phyloP scores from a whole-genome alignment of 1,139 yeast genomes.

The Zygoascus sp. region DNA sequence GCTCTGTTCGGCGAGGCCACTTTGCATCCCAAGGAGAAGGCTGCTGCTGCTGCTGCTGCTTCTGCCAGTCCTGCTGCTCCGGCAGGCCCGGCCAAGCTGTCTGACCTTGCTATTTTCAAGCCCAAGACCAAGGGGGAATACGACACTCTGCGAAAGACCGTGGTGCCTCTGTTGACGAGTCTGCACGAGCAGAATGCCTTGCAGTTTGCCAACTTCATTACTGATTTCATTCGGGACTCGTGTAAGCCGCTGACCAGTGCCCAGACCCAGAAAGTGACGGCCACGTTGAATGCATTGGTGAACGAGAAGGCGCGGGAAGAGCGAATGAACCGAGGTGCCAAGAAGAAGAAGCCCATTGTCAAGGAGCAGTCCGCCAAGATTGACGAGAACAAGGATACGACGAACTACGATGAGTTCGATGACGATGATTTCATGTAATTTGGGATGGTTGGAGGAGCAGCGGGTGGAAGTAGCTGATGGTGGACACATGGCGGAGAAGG shows the following conservation, averaged over 20 bases:
- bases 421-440: conserved; percentile 87
- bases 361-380: conserved; percentile 74
- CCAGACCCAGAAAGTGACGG: conserved; percentile 76
- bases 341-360: conserved; percentile 86
- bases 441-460: background rate
- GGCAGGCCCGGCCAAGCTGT: conserved; percentile 45
- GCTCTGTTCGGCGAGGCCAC: conserved; percentile 79
- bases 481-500: too few relatives aligned
- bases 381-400: conserved; percentile 65
- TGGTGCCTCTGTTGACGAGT: conserved; percentile 61
- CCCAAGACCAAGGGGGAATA: conserved; percentile 78
- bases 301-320: conserved; percentile 88
- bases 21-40: conserved; percentile 47
- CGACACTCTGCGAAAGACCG: conserved; percentile 76
- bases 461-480: too few relatives aligned
- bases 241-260: conserved; percentile 78
- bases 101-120: conserved; percentile 50
- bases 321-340: conserved; percentile 94
- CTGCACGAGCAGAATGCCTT: conserved; percentile 52
- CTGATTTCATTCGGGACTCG: conserved; percentile 81
- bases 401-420: conserved; percentile 52
- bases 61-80: conserved; percentile 62
- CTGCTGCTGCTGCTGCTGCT: conserved; percentile 30
- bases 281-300: conserved; percentile 74
- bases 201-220: conserved; percentile 71